phyloP scores from a whole-genome alignment of 2,329 filamentous ascomycete genomes.

The Cyphellophora europaea region DNA sequence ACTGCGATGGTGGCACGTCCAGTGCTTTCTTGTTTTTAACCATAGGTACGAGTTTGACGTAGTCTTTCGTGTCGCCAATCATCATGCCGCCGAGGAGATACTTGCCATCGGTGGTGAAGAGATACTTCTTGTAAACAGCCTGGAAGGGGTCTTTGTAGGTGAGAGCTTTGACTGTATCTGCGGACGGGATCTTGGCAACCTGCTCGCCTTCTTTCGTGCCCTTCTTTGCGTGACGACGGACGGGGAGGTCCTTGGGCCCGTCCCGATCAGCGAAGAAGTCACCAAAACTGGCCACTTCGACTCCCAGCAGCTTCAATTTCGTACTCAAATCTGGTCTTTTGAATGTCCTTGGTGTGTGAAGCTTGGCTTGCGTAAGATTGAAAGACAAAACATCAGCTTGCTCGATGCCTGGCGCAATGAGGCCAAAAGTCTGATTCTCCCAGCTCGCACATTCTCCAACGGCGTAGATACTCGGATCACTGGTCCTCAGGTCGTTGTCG shows the following conservation, averaged over 20 bases:
- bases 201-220: conserved; percentile 41
- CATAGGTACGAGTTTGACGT: conserved; percentile 78
- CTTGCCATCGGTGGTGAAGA: conserved; percentile 83
- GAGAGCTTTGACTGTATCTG: conserved; percentile 64
- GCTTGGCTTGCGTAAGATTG: conserved; percentile 76
- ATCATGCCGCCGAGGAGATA: conserved; percentile 93
- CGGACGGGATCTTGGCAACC: conserved; percentile 28
- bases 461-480: conserved; percentile 64
- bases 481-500: conserved; percentile 57
- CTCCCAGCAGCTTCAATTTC: conserved; percentile 79
- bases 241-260: conserved; percentile 66
- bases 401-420: conserved; percentile 83
- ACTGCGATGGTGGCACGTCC: conserved; percentile 67
- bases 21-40: conserved; percentile 75
- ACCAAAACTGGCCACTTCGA: conserved; percentile 86
- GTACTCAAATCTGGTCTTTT: conserved; percentile 81
- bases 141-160: conserved; percentile 85
- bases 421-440: conserved; percentile 75
- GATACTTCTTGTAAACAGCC: conserved; percentile 85
- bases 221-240: conserved; percentile 40
- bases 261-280: conserved; percentile 89
- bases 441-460: conserved; percentile 88
- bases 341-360: conserved; percentile 60
- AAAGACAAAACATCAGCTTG: conserved; percentile 89
- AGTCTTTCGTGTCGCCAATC: conserved; percentile 87